phyloP scores from a whole-genome alignment of 2,329 filamentous ascomycete species.

The Hypoxylon sp. region DNA sequence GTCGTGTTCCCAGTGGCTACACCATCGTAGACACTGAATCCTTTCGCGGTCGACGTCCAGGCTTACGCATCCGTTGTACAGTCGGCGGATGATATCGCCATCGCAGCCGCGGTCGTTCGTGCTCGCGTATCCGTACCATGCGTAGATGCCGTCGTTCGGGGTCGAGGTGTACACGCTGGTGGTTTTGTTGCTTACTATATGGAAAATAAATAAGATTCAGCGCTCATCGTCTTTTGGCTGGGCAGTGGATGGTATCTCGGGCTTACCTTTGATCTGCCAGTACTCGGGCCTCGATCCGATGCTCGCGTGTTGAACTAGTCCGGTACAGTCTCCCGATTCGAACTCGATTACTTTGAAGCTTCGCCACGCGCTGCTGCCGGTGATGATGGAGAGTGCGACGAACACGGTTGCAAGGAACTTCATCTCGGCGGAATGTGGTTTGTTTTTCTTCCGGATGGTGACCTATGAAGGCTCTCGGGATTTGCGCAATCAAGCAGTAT shows the following conservation, averaged over 20 bases:
- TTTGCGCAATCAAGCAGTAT: too few species aligned
- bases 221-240: background rate
- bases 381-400: background rate
- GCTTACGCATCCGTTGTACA: slow-evolving; percentile 22
- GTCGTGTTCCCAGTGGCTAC: slow-evolving; percentile 23
- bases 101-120: slow-evolving; percentile 20
- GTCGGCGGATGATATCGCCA: slow-evolving; percentile 25
- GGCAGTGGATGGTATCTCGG: background rate
- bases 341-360: slow-evolving; percentile 27
- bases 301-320: slow-evolving; percentile 15
- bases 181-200: slow-evolving; percentile 30
- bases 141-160: slow-evolving; percentile 35
- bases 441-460: too few species aligned
- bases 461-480: too few species aligned
- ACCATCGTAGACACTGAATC: slow-evolving; percentile 33
- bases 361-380: slow-evolving; percentile 7
- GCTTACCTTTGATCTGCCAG: slow-evolving; percentile 31
- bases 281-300: slow-evolving; percentile 18
- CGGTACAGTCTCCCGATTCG: slow-evolving; percentile 18
- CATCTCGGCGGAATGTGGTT: too few species aligned
- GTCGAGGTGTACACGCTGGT: slow-evolving; percentile 31
- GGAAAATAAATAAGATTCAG: background rate
- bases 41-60: slow-evolving; percentile 11
- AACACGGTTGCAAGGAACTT: background rate
- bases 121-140: slow-evolving; percentile 34